Conservation (phyloP, 192 early-diverging fungal genomes). For the Coemansia sp. region DNA sequence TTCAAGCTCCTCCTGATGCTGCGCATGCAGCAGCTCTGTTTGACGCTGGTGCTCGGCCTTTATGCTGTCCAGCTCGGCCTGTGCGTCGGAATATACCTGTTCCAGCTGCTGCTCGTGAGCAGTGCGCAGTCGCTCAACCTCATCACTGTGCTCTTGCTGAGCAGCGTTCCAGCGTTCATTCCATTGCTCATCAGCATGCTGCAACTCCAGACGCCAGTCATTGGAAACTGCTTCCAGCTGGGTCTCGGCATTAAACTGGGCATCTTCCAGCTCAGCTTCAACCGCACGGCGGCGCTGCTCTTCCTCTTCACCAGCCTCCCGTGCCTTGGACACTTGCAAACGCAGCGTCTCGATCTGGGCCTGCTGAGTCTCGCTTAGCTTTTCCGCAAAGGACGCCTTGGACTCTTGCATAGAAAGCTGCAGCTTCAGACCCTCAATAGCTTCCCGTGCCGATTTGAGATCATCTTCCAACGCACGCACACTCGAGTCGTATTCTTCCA, state of each 20-base stretch:
- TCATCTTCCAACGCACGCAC: constrained; percentile 62
- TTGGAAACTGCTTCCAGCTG: constrained; percentile 24
- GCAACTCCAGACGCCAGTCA: constrained; percentile 38
- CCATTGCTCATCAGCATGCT: constrained; percentile 43
- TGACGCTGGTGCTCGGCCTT: neutral
- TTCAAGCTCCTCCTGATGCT: neutral
- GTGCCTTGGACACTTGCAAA: constrained; percentile 37
- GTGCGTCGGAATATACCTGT: neutral
- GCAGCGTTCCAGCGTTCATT: constrained; percentile 45
- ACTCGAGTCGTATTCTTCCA: constrained; percentile 69
- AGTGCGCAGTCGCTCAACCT: neutral
- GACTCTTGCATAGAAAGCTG: constrained; percentile 60
- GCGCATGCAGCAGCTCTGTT: neutral
- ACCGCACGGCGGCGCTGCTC: constrained; percentile 51
- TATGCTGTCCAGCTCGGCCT: neutral
- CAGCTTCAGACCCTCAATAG: constrained; percentile 57
- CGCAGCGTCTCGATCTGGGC: constrained; percentile 53
- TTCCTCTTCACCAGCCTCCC: constrained; percentile 45
- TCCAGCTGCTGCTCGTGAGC: constrained; percentile 10
- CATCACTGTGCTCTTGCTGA: constrained; percentile 17
- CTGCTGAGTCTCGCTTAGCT: constrained; percentile 44
- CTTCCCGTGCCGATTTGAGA: constrained; percentile 57
- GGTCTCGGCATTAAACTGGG: constrained; percentile 33
- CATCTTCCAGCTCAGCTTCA: constrained; percentile 58
- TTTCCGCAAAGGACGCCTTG: constrained; percentile 52